Percentiles rank a stretch among this genome's conserved stretches.
phyloP scores from a whole-genome alignment of 768 basidiomycete genomes.

The Amanita phalloides region DNA sequence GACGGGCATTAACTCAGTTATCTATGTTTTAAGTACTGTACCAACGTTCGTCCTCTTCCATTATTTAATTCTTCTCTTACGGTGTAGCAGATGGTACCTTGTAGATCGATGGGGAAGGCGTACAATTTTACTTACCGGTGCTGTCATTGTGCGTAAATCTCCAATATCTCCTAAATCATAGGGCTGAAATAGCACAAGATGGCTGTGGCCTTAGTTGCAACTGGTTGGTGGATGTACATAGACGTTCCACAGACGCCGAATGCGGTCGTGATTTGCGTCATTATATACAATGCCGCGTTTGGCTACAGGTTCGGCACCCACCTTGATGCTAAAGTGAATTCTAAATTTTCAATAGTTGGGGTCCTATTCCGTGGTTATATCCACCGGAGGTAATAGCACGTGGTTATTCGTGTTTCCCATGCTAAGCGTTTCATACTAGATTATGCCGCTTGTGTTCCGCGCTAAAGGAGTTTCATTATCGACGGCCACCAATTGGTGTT shows the following conservation, averaged over 20 bases:
- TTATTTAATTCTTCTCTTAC: slow-evolving; percentile 7
- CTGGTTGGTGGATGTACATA: slow-evolving; percentile 91
- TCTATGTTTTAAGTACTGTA: slow-evolving; percentile 70
- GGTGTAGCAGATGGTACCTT: slow-evolving; percentile 68
- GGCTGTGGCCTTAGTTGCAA: slow-evolving; percentile 68
- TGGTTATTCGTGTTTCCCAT: neutral
- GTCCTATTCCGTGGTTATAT: slow-evolving; percentile 81
- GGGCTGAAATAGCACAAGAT: slow-evolving; percentile 39
- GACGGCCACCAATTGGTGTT: slow-evolving; percentile 83
- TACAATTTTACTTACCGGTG: slow-evolving; percentile 78
- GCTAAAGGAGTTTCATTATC: slow-evolving; percentile 95
- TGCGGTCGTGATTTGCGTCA: slow-evolving; percentile 81
- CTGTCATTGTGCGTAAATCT: slow-evolving; percentile 50
- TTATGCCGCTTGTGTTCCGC: slow-evolving; percentile 81
- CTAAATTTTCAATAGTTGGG: slow-evolving; percentile 43
- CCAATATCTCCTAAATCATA: neutral
- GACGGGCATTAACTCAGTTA: slow-evolving; percentile 88
- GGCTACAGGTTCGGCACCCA: slow-evolving; percentile 54
- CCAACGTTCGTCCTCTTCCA: slow-evolving; percentile 57
- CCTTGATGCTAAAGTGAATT: neutral
- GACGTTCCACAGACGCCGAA: slow-evolving; percentile 78
- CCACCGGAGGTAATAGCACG: slow-evolving; percentile 58
- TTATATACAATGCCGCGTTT: slow-evolving; percentile 90
- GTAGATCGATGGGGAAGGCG: slow-evolving; percentile 89
- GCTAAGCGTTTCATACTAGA: slow-evolving; percentile 29